Conservation (phyloP, 257 asterid species). For the Prunella vulgaris region DNA sequence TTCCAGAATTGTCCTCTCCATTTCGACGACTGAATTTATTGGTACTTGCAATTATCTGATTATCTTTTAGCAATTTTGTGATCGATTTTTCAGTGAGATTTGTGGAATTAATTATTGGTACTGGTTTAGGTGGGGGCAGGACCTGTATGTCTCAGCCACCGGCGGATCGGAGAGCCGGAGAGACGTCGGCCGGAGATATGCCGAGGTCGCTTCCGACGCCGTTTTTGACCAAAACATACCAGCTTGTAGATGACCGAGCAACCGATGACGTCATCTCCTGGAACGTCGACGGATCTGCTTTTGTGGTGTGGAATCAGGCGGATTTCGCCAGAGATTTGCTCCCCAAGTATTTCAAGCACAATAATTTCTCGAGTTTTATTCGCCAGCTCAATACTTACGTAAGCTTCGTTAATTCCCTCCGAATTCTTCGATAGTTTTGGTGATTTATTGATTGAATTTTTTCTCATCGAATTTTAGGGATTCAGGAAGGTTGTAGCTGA, state of each 20-base stretch:
- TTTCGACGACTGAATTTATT: neutral
- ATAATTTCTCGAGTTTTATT: conserved; percentile 85
- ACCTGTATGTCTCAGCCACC: conserved; percentile 42
- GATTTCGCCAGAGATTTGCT: conserved; percentile 84
- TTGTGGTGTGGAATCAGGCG: conserved; percentile 81
- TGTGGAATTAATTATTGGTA: neutral
- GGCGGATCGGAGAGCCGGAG: conserved; percentile 47
- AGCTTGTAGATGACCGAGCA: conserved; percentile 62
- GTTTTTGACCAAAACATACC: conserved; percentile 78
- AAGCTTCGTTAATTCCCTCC: conserved; percentile 22
- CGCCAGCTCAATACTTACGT: conserved; percentile 95
- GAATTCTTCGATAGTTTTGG: neutral
- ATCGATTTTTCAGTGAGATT: neutral
- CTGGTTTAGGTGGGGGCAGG: neutral
- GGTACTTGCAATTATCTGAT: neutral
- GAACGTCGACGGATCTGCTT: conserved; percentile 83
- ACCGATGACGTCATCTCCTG: conserved; percentile 75
- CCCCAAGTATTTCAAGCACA: conserved; percentile 81
- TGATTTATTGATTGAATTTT: neutral
- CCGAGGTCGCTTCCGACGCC: conserved; percentile 75
- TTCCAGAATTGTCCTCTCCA: conserved; percentile 45
- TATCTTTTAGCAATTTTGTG: neutral
- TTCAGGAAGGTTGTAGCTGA: conserved; percentile 86
- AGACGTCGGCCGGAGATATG: conserved; percentile 38
- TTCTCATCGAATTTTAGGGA: conserved; percentile 42